Base-by-base conservation (phyloP, 1,284 basidiomycete species). In the Puccinia horiana region DNA sequence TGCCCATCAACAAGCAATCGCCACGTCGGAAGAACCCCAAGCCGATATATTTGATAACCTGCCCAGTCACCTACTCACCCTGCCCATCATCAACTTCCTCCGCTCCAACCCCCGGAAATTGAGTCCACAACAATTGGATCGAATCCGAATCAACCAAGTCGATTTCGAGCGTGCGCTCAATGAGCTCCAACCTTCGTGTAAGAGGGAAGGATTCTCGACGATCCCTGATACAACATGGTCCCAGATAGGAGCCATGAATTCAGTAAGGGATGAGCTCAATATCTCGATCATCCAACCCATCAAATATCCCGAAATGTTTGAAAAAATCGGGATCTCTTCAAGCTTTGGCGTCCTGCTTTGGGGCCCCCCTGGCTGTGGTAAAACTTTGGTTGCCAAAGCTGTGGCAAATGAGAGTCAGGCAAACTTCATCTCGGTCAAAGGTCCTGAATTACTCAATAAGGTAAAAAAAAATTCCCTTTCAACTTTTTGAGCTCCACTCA, bases 251-350 rank as follows among this genome's bases (percentile, higher is more conserved):
- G 96, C 96, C 0, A 89, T 98, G 26, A 91, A 93, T 84, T 90
- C 88, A 1, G 94, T 92, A 0, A 89, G 96, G 35, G 94, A 96
- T 84, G 96, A 98, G 88, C 89, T 99, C 56, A 93, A 95, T 85
- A 98, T 98, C 94, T 94, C 95, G 20, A 94, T 99, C 84, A 95
- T 99, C 3, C 94, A 98, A 86, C 96, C 96, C 1, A 96, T 99
- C 85, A 90, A 91, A 75, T 89, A 93, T 67, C 96, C 96, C 0
- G 95, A 96, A 86, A 87, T 98, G 0, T 99, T 98, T 88, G 91
- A 88, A 73, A 90, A 90, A 0, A 92, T 98, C 1, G 96, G 96
- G 16, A 94, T 97, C 83, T 91, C 92, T 63, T 92, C 93, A 11
- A 91, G 93, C 0, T 93, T 94, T 86, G 96, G 96, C 2, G 96